Evolutionary conservation across 2,329 filamentous ascomycete genomes (phyloP).

Genomic region (Cercospora brassicicola): DNA sequence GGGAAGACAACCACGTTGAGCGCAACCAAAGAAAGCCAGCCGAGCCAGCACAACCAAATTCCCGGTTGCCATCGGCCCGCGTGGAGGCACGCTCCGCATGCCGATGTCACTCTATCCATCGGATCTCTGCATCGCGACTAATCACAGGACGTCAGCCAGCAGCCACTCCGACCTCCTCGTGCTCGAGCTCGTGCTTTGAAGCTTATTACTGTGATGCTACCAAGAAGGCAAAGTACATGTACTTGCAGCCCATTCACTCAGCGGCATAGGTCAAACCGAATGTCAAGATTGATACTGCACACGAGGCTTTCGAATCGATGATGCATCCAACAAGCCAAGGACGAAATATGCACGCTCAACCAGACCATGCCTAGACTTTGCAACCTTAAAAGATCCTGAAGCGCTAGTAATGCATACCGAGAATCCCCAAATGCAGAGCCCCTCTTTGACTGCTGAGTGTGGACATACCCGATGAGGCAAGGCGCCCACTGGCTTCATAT

Average conservation of each 20-base stretch:
- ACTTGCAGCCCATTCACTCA: not conserved
- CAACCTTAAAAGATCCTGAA: not conserved
- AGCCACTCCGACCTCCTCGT: not conserved
- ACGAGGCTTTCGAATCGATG: not conserved
- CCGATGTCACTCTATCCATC: not conserved
- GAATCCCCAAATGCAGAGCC: not conserved
- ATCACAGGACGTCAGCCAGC: not conserved
- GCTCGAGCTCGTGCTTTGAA: not conserved
- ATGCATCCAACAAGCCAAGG: not conserved
- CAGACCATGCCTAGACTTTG: not conserved
- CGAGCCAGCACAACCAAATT: not conserved
- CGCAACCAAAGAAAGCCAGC: not conserved
- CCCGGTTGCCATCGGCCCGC: not conserved
- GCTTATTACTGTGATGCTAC: not conserved
- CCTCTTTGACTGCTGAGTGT: not conserved
- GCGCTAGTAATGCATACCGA: not conserved
- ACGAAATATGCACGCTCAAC: not conserved
- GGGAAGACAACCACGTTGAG: not conserved
- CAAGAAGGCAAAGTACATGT: not conserved
- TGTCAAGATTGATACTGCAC: not conserved
- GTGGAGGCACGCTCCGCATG: not conserved
- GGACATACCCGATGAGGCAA: not conserved
- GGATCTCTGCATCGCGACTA: not conserved
- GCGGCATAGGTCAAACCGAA: not conserved
- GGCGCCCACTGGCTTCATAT: not conserved